Conservation (phyloP, 805 yeast species). For the Kluyveromyces starmeri region DNA sequence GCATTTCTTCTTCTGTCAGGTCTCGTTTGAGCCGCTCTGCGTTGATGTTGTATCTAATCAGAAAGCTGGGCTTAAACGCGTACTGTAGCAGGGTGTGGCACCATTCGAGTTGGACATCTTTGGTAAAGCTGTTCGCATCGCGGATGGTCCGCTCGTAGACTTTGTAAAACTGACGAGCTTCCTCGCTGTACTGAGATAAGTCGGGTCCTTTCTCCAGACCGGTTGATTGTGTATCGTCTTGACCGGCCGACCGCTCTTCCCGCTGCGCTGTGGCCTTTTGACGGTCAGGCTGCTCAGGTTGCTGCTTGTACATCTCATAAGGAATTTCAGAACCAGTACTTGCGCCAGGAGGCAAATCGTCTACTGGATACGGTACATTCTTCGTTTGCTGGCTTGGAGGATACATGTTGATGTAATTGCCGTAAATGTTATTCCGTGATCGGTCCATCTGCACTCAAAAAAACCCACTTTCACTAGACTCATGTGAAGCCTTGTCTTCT, state of each 20-base stretch:
- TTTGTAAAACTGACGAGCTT: constrained; percentile 17
- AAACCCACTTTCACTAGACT: no score
- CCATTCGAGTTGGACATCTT: constrained; percentile 51
- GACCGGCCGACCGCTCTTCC: neutral
- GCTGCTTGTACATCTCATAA: neutral
- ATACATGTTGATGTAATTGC: constrained; percentile 17
- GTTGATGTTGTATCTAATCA: constrained; percentile 38
- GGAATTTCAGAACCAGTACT: neutral
- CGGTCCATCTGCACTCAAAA: no score
- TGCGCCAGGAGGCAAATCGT: constrained; percentile 6
- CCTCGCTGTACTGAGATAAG: constrained; percentile 13
- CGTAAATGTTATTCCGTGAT: constrained; percentile 10
- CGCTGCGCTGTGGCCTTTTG: neutral
- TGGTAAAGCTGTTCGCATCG: constrained; percentile 32
- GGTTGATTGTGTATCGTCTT: neutral
- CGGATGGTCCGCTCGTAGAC: constrained; percentile 18
- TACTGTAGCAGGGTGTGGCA: constrained; percentile 48
- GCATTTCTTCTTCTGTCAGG: constrained; percentile 35
- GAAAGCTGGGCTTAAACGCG: constrained; percentile 34
- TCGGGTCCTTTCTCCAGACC: constrained; percentile 3
- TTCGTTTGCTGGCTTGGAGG: constrained; percentile 13
- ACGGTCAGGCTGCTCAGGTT: neutral
- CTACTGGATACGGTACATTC: constrained; percentile 17
- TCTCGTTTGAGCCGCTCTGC: constrained; percentile 35
- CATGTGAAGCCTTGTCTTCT: no score